Conservation (phyloP, 148 eudicot genomes). For the Nepenthes gracilis region DNA sequence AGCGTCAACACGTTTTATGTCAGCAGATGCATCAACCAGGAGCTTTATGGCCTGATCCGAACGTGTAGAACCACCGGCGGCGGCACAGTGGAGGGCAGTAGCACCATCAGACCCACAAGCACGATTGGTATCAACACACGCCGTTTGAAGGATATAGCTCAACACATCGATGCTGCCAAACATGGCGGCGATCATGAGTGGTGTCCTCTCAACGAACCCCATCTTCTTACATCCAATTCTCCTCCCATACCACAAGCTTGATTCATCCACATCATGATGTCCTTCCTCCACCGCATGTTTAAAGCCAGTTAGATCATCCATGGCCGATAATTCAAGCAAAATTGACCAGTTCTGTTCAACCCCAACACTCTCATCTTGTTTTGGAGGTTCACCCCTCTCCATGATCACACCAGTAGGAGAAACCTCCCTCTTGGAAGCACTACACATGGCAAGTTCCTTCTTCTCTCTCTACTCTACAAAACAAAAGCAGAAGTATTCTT, state of each 20-base stretch:
- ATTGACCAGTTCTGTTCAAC: slow-evolving; percentile 10
- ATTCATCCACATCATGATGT: slow-evolving; percentile 38
- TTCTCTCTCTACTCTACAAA: slow-evolving; percentile 15
- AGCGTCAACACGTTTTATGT: slow-evolving; percentile 36
- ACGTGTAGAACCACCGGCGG: slow-evolving; percentile 40
- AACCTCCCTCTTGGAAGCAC: slow-evolving; percentile 36
- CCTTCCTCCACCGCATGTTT: slow-evolving; percentile 43
- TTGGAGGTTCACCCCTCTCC: slow-evolving; percentile 22
- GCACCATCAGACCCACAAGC: slow-evolving; percentile 80
- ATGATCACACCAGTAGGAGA: slow-evolving; percentile 19
- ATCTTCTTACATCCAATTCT: slow-evolving; percentile 70
- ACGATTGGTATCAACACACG: slow-evolving; percentile 46
- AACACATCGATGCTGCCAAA: slow-evolving; percentile 66
- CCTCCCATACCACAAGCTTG: slow-evolving; percentile 67
- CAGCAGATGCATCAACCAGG: slow-evolving; percentile 51
- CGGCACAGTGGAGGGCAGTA: slow-evolving; percentile 90
- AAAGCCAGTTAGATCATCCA: slow-evolving; percentile 50
- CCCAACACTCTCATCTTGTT: slow-evolving; percentile 6
- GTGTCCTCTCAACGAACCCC: slow-evolving; percentile 79
- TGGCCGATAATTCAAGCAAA: slow-evolving; percentile 69
- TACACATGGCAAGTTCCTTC: slow-evolving; percentile 22
- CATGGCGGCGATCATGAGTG: slow-evolving; percentile 77
- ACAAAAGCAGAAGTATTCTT: neutral
- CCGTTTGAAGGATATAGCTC: slow-evolving; percentile 39
- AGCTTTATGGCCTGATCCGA: slow-evolving; percentile 52